These are phyloP conservation scores for Silene noctiflora DNA, from an alignment of 179 eudicot genomes.

Conservation along the genomic window DNA sequence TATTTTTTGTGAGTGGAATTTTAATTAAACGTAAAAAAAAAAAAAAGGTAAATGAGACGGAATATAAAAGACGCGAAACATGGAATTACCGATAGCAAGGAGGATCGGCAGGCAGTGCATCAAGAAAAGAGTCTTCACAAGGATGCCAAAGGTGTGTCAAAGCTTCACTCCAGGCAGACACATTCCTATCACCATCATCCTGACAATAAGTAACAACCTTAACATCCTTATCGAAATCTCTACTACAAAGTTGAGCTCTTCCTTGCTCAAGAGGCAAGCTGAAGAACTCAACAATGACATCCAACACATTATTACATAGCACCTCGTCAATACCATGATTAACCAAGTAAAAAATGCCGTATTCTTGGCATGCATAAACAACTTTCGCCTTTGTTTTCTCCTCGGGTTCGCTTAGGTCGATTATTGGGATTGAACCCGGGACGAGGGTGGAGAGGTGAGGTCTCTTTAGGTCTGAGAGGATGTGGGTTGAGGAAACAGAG, in stretches of 20 bases:
- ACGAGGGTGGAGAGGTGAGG: neutral
- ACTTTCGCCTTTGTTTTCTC: neutral
- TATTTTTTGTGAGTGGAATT: no score
- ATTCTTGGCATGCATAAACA: neutral
- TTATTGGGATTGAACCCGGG: conserved; percentile 8
- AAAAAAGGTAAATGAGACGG: no score
- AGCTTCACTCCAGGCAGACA: conserved; percentile 15
- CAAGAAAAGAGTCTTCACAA: conserved; percentile 3
- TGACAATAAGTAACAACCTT: neutral
- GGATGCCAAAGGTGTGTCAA: conserved; percentile 19
- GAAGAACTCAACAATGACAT: conserved; percentile 9
- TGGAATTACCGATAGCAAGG: neutral
- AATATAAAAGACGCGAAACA: no score
- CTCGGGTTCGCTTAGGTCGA: conserved; percentile 12
- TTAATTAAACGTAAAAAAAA: no score
- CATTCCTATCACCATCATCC: conserved; percentile 8
- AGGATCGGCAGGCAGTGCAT: neutral
- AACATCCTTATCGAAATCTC: no score
- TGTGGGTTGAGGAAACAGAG: conserved; percentile 1
- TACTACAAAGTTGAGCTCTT: no score
- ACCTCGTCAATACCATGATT: conserved; percentile 7
- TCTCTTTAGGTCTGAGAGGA: conserved; percentile 7
- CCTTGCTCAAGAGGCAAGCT: neutral
- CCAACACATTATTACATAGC: neutral
- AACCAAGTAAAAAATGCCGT: conserved; percentile 12